Percentiles rank a stretch among this genome's conserved stretches.
These are phyloP conservation scores for Iberis pinnata DNA, from an alignment of 345 rosid species.

Conservation along the genomic window DNA sequence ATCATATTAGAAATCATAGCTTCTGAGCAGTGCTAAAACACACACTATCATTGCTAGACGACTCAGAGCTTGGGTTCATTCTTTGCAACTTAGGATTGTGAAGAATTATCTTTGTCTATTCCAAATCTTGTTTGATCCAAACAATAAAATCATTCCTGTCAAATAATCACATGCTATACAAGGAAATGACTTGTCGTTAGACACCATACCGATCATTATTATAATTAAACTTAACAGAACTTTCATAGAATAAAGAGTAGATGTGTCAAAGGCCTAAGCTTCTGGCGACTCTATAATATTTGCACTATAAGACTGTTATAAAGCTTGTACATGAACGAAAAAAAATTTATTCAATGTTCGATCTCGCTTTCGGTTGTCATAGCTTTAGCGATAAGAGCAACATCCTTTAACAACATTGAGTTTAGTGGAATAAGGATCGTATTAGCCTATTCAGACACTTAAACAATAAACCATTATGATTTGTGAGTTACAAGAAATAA, in stretches of 20 bases:
- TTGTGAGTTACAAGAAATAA: constrained; percentile 13
- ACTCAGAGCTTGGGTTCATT: too few relatives aligned
- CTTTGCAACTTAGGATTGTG: too few relatives aligned
- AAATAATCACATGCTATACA: too few relatives aligned
- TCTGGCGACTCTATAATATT: constrained; percentile 61
- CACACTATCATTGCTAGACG: too few relatives aligned
- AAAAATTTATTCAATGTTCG: constrained; percentile 68
- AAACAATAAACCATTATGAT: constrained; percentile 5
- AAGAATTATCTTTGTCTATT: too few relatives aligned
- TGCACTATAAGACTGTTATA: constrained; percentile 71
- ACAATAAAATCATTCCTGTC: too few relatives aligned
- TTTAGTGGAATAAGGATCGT: constrained; percentile 72
- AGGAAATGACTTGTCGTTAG: too few relatives aligned
- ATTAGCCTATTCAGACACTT: constrained; percentile 50
- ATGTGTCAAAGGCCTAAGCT: constrained; percentile 49
- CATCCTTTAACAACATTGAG: constrained; percentile 70
- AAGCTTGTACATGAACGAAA: constrained; percentile 82
- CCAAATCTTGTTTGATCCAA: too few relatives aligned
- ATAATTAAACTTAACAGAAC: too few relatives aligned
- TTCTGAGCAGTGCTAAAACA: too few relatives aligned
- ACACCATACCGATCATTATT: too few relatives aligned
- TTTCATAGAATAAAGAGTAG: constrained; percentile 49
- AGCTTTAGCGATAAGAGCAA: constrained; percentile 75
- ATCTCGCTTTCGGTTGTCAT: constrained; percentile 66
- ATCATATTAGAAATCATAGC: too few relatives aligned